phyloP scores from a whole-genome alignment of 2,329 filamentous ascomycete species.

The Rhytidhysteron rufulum region DNA sequence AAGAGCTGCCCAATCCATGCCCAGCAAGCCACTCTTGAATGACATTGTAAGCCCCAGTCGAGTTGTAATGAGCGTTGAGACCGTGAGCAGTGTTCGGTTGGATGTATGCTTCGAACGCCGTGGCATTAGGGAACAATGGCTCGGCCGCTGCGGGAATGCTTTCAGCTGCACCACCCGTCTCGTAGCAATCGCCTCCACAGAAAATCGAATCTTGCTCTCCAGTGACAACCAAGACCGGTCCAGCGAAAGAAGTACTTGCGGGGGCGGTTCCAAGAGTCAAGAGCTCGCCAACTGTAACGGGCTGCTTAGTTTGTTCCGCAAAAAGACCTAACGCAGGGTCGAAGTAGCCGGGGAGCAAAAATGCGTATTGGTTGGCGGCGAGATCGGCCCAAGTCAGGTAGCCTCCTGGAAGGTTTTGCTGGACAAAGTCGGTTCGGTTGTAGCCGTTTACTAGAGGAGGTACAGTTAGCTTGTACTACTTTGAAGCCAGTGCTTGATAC shows the following conservation, averaged over 20 bases:
- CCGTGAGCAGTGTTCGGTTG: conserved; percentile 46
- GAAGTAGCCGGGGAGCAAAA: conserved; percentile 50
- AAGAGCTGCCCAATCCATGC: conserved; percentile 15
- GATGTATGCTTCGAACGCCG: conserved; percentile 51
- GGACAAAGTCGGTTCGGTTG: conserved; percentile 18
- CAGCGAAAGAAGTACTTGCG: conserved; percentile 40
- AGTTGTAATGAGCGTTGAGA: conserved; percentile 48
- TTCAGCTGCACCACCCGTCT: conserved; percentile 36
- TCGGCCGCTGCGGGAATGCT: conserved; percentile 45
- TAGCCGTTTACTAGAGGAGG: conserved; percentile 28
- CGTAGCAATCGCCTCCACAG: conserved; percentile 59
- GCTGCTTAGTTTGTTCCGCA: conserved; percentile 50
- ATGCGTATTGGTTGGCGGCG: conserved; percentile 50
- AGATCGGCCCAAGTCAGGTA: conserved; percentile 51
- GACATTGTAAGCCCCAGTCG: conserved; percentile 37
- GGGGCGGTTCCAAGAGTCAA: conserved; percentile 50
- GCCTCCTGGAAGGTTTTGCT: conserved; percentile 40
- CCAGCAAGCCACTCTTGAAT: conserved; percentile 33
- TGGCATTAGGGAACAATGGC: conserved; percentile 43
- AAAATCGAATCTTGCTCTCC: conserved; percentile 52
- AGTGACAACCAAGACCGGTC: conserved; percentile 58
- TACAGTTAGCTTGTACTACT: too few species aligned
- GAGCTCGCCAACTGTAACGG: conserved; percentile 56
- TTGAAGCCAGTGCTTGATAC: too few species aligned
- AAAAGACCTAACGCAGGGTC: conserved; percentile 50